Conservation (phyloP, 352 stramenopile genomes). For the Phytophthora pseudosyringae region DNA sequence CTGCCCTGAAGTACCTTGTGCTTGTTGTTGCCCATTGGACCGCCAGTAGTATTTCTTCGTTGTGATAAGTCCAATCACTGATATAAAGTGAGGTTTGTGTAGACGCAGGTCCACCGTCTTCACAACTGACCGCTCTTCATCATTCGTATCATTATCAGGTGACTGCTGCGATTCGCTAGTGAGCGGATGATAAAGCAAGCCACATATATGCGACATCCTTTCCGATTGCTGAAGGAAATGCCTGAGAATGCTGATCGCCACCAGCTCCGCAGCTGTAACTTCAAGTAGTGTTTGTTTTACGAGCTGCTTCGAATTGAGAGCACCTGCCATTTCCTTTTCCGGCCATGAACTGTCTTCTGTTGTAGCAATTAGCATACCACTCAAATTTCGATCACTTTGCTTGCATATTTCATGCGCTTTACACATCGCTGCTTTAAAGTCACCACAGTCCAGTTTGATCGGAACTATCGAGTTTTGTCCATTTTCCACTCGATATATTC, state of each 20-base stretch:
- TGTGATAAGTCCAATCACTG: slow-evolving; percentile 40
- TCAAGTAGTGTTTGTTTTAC: slow-evolving; percentile 11
- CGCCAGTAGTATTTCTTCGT: slow-evolving; percentile 45
- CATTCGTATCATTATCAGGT: not conserved
- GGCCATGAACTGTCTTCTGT: not conserved
- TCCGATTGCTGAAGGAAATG: slow-evolving; percentile 32
- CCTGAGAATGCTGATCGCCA: slow-evolving; percentile 29
- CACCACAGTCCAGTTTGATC: slow-evolving; percentile 16
- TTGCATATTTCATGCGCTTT: slow-evolving; percentile 26
- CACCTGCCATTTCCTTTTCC: not conserved
- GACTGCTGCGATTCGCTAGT: slow-evolving; percentile 8
- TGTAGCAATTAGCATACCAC: slow-evolving; percentile 9
- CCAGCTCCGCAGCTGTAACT: slow-evolving; percentile 18
- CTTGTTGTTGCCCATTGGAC: slow-evolving; percentile 7
- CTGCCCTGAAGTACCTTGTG: not conserved
- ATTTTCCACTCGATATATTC: slow-evolving; percentile 33
- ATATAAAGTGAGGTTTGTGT: slow-evolving; percentile 44
- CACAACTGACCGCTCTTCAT: not conserved
- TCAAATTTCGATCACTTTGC: slow-evolving; percentile 5
- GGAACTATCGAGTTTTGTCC: slow-evolving; percentile 14
- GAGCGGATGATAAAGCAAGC: slow-evolving; percentile 36
- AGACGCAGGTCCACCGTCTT: slow-evolving; percentile 29
- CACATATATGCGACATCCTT: slow-evolving; percentile 27
- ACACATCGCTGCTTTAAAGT: slow-evolving; percentile 10
- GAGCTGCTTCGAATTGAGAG: not conserved